Percentiles rank a stretch among this genome's conserved stretches.
These are phyloP conservation scores for Citropsis articulata DNA, from an alignment of 345 rosid species.

Conservation along the genomic window DNA sequence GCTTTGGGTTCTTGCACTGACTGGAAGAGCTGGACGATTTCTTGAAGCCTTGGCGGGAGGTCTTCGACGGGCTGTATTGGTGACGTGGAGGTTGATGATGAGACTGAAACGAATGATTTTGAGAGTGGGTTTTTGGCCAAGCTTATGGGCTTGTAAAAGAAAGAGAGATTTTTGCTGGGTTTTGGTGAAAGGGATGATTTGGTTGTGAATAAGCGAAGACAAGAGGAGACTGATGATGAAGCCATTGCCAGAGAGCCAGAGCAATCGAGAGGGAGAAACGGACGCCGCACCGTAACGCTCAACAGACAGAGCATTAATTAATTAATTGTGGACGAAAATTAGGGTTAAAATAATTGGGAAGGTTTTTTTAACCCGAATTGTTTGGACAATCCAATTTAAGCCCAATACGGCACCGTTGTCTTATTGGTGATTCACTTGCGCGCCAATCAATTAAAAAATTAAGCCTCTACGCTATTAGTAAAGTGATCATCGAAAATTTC, in stretches of 20 bases:
- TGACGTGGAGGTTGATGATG: constrained; percentile 37
- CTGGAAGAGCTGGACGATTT: constrained; percentile 78
- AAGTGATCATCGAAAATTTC: too few relatives aligned
- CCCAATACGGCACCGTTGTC: too few relatives aligned
- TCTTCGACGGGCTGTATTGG: constrained; percentile 65
- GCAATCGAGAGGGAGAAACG: not conserved
- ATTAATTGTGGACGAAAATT: not conserved
- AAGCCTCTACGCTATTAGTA: too few relatives aligned
- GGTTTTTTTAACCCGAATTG: too few relatives aligned
- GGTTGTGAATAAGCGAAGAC: constrained; percentile 37
- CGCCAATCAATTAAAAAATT: too few relatives aligned
- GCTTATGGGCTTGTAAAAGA: constrained; percentile 32
- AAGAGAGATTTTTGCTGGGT: constrained; percentile 24
- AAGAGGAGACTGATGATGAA: constrained; percentile 24
- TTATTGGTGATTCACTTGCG: too few relatives aligned
- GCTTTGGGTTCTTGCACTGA: constrained; percentile 70
- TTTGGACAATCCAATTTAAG: too few relatives aligned
- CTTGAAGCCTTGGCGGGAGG: constrained; percentile 86
- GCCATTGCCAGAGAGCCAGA: constrained; percentile 11
- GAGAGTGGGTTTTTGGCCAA: constrained; percentile 23
- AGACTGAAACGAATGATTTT: constrained; percentile 4
- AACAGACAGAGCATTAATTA: not conserved
- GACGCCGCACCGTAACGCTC: not conserved
- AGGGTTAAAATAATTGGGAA: too few relatives aligned
- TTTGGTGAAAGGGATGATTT: constrained; percentile 24